These are phyloP conservation scores for Cystoisospora suis DNA, from an alignment of 169 alveolate genomes.

Conservation along the genomic window DNA sequence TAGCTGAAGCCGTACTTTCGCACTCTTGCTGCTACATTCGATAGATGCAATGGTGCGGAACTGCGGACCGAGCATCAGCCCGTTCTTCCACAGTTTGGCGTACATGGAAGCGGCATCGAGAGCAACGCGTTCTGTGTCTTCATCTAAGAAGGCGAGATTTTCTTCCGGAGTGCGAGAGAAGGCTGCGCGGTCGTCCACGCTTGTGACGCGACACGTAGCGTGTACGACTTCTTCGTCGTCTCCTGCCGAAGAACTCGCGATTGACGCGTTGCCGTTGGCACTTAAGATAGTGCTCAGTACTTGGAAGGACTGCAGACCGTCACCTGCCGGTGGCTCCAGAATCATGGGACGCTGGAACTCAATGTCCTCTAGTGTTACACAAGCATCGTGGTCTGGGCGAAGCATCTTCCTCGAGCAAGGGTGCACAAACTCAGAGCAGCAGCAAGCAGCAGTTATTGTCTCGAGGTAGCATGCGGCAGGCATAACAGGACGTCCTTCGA, in stretches of 20 bases:
- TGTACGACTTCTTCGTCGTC: conserved; percentile 55
- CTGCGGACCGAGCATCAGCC: conserved; percentile 71
- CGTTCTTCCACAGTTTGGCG: conserved; percentile 59
- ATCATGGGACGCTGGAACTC: conserved; percentile 63
- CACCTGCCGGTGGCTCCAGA: conserved; percentile 40
- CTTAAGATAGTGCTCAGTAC: conserved; percentile 15
- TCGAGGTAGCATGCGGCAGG: conserved; percentile 76
- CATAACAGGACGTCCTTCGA: conserved; percentile 66
- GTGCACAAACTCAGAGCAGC: conserved; percentile 25
- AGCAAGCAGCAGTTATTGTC: conserved; percentile 69
- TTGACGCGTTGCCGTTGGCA: conserved; percentile 29
- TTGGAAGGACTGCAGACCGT: conserved; percentile 40
- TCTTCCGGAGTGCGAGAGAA: conserved; percentile 18
- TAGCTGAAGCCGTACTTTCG: conserved; percentile 56
- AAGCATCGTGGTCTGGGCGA: conserved; percentile 28
- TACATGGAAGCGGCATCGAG: conserved; percentile 62
- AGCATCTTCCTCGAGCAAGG: conserved; percentile 34
- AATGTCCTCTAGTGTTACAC: conserved; percentile 45
- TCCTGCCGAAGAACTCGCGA: conserved; percentile 40
- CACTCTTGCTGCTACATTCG: conserved; percentile 39
- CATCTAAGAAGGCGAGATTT: conserved; percentile 16
- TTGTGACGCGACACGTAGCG: conserved; percentile 49
- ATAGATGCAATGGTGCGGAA: conserved; percentile 67
- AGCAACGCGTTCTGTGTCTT: conserved; percentile 24
- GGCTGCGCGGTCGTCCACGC: neutral